Percentiles rank a stretch among this genome's conserved stretches.
These are phyloP conservation scores for Phytophthora fragariaefolia DNA, from an alignment of 352 stramenopile genomes.

Conservation along the genomic window DNA sequence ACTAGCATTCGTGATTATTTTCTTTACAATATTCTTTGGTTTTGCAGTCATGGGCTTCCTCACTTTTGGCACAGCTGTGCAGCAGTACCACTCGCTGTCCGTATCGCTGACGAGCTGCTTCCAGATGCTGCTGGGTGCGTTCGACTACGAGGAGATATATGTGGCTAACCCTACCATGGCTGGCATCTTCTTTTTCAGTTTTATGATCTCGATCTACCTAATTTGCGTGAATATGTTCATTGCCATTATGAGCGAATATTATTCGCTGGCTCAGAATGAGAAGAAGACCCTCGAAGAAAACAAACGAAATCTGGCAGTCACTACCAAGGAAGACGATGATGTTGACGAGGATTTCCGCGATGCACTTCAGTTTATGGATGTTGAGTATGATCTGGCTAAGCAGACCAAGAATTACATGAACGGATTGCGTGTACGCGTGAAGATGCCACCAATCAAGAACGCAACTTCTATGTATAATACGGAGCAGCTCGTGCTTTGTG, in stretches of 20 bases:
- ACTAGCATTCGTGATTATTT: conserved; percentile 80
- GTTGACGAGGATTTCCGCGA: conserved; percentile 56
- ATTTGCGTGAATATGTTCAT: conserved; percentile 90
- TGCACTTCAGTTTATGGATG: conserved; percentile 64
- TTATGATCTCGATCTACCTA: conserved; percentile 84
- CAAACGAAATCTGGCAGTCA: conserved; percentile 43
- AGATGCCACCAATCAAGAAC: conserved; percentile 54
- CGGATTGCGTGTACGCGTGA: conserved; percentile 62
- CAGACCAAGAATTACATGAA: conserved; percentile 70
- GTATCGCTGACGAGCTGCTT: conserved; percentile 79
- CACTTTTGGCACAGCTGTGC: conserved; percentile 67
- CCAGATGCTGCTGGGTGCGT: conserved; percentile 83
- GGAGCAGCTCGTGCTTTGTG: conserved; percentile 60
- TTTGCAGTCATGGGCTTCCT: conserved; percentile 84
- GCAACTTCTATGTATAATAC: conserved; percentile 43
- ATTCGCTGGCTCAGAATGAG: conserved; percentile 72
- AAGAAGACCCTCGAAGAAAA: conserved; percentile 71
- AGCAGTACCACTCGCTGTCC: conserved; percentile 76
- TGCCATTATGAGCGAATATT: conserved; percentile 87
- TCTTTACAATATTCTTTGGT: conserved; percentile 83
- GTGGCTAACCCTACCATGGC: conserved; percentile 73
- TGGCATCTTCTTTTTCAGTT: conserved; percentile 84
- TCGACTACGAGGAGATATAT: conserved; percentile 80
- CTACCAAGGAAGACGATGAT: conserved; percentile 22
- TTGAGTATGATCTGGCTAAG: conserved; percentile 83